Evolutionary conservation across 2,329 filamentous ascomycete genomes (phyloP), one percentile per base, ranked within the genome.

Genomic region (Aaosphaeria pasadenensis): DNA sequence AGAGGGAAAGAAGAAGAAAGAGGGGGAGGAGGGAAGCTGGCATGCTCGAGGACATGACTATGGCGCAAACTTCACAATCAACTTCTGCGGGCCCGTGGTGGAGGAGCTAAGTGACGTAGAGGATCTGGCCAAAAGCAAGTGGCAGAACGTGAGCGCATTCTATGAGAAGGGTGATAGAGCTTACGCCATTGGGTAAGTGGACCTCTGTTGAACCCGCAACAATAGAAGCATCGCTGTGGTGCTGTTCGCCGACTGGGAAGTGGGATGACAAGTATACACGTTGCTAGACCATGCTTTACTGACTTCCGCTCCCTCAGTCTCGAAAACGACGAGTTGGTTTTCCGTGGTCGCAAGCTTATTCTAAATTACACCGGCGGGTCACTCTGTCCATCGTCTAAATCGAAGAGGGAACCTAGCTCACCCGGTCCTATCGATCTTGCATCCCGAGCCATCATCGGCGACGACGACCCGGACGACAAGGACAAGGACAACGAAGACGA

Each of bases 51-150:
- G 89, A 32, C 87, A 84, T 67, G 89, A 92, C 70, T 89, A 91
- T 58, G 83, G 82, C 53, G 82, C 83, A 54, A 92, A 92, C 73
- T 94, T 94, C 63, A 92, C 88, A 2, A 66, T 92, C 60, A 94
- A 94, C 71, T 85, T 94, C 58, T 94, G 89, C 73, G 84, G 79
- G 33, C 77, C 87, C 1, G 86, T 91, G n/a, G 79, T 91, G 11
- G 82, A 87, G 57, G 74, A 81, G 11, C 74, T 87, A 17, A 74
- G 78, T 39, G 75, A 83, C 52, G 81, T 88, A 7, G 78, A 81
- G 7, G 87, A 85, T n/a, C 68, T 91, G 38, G 77, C 84, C 40
- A 76, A 81, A 68, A 66, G 67, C 47, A 60, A 77, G 42, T 89
- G 84, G 84, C 75, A 75, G 70, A 91, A 92, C 59, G 82, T 92